phyloP scores from a whole-genome alignment of 208 protist genomes.

The Trypanosoma platydactyli region DNA sequence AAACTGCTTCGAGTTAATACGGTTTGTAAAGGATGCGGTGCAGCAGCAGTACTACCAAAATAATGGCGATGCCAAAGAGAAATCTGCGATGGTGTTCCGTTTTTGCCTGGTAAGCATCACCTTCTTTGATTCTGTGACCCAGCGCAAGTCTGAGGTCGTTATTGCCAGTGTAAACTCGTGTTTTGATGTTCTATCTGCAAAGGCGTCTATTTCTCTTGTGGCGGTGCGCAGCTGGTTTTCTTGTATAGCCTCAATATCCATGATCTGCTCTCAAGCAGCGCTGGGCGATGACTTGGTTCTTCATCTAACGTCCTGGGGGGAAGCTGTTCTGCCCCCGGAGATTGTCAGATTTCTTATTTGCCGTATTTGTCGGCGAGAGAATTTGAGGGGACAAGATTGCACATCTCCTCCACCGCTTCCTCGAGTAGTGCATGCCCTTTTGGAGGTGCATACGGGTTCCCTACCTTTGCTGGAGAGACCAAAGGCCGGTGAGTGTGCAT shows the following conservation, averaged over 20 bases:
- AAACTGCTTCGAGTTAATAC: neutral
- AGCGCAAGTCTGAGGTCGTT: constrained; percentile 19
- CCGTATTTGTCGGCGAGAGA: neutral
- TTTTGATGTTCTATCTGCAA: constrained; percentile 12
- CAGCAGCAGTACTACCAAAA: neutral
- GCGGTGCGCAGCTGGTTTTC: constrained; percentile 19
- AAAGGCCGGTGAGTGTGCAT: neutral
- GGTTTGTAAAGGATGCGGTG: constrained; percentile 5
- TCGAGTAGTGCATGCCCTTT: constrained; percentile 11
- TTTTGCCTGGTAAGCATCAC: constrained; percentile 26
- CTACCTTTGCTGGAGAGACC: neutral
- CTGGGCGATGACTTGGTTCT: neutral
- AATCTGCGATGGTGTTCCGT: neutral
- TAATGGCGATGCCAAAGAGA: neutral
- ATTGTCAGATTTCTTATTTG: constrained; percentile 21
- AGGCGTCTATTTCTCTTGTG: constrained; percentile 13
- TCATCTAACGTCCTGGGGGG: neutral
- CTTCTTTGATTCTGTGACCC: constrained; percentile 7
- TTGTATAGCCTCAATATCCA: neutral
- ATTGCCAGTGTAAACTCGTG: constrained; percentile 2
- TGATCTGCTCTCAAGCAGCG: neutral
- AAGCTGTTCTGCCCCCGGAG: constrained; percentile 4
- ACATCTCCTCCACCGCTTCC: neutral
- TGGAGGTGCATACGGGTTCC: constrained; percentile 3
- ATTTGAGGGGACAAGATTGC: neutral